phyloP scores from a whole-genome alignment of 2,329 filamentous ascomycete genomes.

The Sarocladium brachiariae region DNA sequence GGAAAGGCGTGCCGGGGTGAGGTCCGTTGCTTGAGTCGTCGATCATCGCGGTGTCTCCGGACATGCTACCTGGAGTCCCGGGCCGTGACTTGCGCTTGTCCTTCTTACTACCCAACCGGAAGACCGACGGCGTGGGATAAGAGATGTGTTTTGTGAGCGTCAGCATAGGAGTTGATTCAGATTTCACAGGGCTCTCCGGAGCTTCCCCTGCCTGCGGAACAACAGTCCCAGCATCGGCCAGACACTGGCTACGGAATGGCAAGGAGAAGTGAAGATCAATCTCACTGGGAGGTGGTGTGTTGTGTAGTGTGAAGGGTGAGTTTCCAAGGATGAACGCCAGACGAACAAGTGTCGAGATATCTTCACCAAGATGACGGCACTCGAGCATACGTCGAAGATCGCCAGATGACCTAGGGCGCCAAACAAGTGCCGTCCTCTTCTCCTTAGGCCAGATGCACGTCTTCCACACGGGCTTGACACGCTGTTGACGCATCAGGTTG shows the following conservation, averaged over 20 bases:
- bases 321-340: slow-evolving; percentile 37
- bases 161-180: slow-evolving; percentile 19
- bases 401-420: slow-evolving; percentile 34
- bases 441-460: slow-evolving; percentile 39
- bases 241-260: slow-evolving; percentile 29
- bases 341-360: slow-evolving; percentile 34
- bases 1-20: slow-evolving; percentile 34
- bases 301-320: slow-evolving; percentile 29
- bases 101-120: slow-evolving; percentile 27
- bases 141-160: slow-evolving; percentile 19
- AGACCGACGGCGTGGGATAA: slow-evolving; percentile 18
- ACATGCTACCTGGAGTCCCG: slow-evolving; percentile 24
- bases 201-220: not conserved
- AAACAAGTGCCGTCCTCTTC: slow-evolving; percentile 31
- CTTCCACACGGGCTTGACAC: slow-evolving; percentile 38
- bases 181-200: slow-evolving; percentile 4
- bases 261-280: slow-evolving; percentile 32
- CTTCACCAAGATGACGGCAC: slow-evolving; percentile 33
- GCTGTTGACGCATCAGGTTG: slow-evolving; percentile 36
- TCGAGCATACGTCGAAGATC: slow-evolving; percentile 39
- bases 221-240: slow-evolving; percentile 19
- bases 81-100: slow-evolving; percentile 29
- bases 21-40: slow-evolving; percentile 28
- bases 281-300: slow-evolving; percentile 30
- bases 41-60: slow-evolving; percentile 17